These are phyloP conservation scores for Candida sanyiensis DNA, from an alignment of 805 yeast genomes.

Conservation along the genomic window DNA sequence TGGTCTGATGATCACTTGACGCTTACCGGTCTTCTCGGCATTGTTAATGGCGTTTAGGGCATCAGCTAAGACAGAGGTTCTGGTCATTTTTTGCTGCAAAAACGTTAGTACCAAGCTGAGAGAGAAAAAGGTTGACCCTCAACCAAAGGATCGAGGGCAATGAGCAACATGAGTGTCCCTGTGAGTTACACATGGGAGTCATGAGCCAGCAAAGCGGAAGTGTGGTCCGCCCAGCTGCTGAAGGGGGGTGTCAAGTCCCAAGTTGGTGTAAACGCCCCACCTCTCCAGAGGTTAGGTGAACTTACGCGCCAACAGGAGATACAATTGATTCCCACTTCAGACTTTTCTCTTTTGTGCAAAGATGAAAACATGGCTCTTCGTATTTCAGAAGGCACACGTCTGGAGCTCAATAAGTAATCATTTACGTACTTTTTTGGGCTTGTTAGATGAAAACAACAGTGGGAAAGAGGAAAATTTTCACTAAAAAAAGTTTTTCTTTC, in stretches of 20 bases:
- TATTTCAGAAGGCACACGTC: conserved; percentile 9
- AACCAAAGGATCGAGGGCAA: conserved; percentile 1
- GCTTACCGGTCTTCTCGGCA: conserved; percentile 98
- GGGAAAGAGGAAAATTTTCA: conserved; percentile 8
- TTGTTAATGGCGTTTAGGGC: conserved; percentile 96
- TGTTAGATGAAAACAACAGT: neutral
- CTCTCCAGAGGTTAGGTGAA: conserved; percentile 18
- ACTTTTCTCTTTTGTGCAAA: conserved; percentile 14
- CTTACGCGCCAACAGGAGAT: conserved; percentile 16
- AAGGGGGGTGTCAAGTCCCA: conserved; percentile 28
- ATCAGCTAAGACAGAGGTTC: conserved; percentile 97
- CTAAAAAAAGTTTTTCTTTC: neutral
- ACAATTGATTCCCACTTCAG: conserved; percentile 31
- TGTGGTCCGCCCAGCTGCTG: conserved; percentile 11
- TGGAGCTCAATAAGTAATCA: conserved; percentile 17
- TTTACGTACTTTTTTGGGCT: conserved; percentile 6
- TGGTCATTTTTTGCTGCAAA: conserved; percentile 64
- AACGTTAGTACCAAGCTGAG: conserved; percentile 12
- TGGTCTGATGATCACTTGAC: conserved; percentile 97
- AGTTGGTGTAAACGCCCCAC: conserved; percentile 14
- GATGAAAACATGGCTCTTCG: neutral
- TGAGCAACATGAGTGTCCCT: conserved; percentile 45
- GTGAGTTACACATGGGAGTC: conserved; percentile 30
- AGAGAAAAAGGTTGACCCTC: conserved; percentile 1
- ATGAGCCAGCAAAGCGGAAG: conserved; percentile 31